phyloP scores from a whole-genome alignment of 164 flowering plant species.

The Tetrastigma voinierianum region DNA sequence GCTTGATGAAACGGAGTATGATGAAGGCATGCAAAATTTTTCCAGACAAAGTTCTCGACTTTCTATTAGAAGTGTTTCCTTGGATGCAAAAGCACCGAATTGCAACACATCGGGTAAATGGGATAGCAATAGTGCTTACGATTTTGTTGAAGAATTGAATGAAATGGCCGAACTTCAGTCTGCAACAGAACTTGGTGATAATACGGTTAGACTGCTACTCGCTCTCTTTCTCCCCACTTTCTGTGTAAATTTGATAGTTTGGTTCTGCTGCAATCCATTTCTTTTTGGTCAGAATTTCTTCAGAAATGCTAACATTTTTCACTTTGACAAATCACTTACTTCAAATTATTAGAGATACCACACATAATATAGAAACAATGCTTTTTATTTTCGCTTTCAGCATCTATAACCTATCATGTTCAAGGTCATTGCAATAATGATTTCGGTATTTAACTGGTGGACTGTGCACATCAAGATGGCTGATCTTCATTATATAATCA shows the following conservation, averaged over 20 bases:
- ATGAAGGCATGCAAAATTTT: constrained; percentile 19
- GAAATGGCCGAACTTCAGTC: constrained; percentile 14
- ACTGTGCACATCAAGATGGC: too few species aligned
- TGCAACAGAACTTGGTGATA: constrained; percentile 7
- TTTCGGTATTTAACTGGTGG: too few species aligned
- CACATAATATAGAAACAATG: background rate
- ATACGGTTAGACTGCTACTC: constrained; percentile 17
- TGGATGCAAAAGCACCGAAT: constrained; percentile 9
- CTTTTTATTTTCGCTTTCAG: background rate
- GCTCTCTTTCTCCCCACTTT: background rate
- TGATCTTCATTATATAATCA: too few species aligned
- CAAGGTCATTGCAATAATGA: background rate
- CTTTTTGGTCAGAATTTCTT: too few species aligned
- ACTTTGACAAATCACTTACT: background rate
- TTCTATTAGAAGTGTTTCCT: constrained; percentile 16
- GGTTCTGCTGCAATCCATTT: constrained; percentile 1
- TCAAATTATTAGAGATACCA: background rate
- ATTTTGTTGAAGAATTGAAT: constrained; percentile 6
- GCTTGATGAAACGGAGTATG: constrained; percentile 24
- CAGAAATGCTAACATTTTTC: too few species aligned
- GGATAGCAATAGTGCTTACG: constrained; percentile 5
- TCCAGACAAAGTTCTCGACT: constrained; percentile 35
- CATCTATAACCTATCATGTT: background rate
- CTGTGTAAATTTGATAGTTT: background rate
- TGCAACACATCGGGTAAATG: constrained; percentile 1